Base-by-base conservation (phyloP, 257 asterid species). In the Ilex asprella region DNA sequence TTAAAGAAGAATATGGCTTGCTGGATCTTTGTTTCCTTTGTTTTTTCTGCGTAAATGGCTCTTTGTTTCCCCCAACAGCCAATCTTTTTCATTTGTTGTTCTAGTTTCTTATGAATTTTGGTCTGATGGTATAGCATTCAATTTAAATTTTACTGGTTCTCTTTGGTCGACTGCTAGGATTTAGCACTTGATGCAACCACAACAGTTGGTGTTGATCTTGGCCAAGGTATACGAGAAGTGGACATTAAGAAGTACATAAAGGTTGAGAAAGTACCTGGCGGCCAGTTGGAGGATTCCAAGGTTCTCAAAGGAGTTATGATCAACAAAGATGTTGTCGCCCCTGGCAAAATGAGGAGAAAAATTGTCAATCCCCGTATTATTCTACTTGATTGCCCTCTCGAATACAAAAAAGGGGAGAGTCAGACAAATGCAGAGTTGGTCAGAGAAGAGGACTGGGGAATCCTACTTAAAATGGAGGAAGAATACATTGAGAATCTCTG, bases 401-500 rank as follows among this genome's bases (percentile, higher is more conserved):
- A 89, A 79, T 93, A 93, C 91, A 93, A 93, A 86, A 93, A 93
- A 76, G 99, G 96, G 3, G 99, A 93, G 82, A 93, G 85, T 70
- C 99, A 93, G 67, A 93, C 99, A 56, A 93, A 93, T 61, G 99
- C 96, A 2, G 99, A 92, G 67, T 63, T 92, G 78, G 60, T 92
- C 63, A 85, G 84, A 71, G 99, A 92, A 69, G 99, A 92, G 76
- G 99, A 89, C 66, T 92, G 97, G 99, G 77, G 87, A 58, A 83
- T 92, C 70, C 70, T 92, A 55, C 79, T 92, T 66, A 92, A 92
- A 79, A 71, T 92, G 97, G 99, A 92, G 79, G 97, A 92, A 78
- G 96, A 92, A 64, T 92, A 89, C 78, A 85, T 92, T 11, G 89
- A 86, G 74, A 87, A 79, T 70, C 79, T 85, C 16, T 92, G 99